phyloP scores from a whole-genome alignment of 352 stramenopile species.

The Phytophthora melonis region DNA sequence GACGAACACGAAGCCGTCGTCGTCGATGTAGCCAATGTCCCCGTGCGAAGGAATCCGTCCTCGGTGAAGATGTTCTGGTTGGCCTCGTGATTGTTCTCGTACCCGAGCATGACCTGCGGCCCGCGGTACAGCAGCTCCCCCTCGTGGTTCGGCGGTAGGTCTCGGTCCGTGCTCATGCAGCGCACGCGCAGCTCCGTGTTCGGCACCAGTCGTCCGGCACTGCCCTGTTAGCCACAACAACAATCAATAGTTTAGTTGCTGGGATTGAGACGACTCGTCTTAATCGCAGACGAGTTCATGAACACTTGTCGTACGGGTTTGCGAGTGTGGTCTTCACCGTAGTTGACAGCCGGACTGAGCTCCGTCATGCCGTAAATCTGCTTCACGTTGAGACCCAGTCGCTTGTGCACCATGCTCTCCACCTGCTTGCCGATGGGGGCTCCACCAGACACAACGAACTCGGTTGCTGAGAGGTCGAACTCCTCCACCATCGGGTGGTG shows the following conservation, averaged over 20 bases:
- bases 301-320: slow-evolving; percentile 31
- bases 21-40: slow-evolving; percentile 92
- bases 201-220: slow-evolving; percentile 60
- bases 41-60: slow-evolving; percentile 90
- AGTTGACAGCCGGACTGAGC: slow-evolving; percentile 46
- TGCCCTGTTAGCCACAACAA: slow-evolving; percentile 20
- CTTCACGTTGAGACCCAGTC: slow-evolving; percentile 62
- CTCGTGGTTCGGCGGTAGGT: slow-evolving; percentile 43
- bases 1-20: slow-evolving; percentile 93
- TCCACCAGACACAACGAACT: slow-evolving; percentile 84
- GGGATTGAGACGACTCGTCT: too few relatives aligned
- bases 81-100: slow-evolving; percentile 90
- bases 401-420: slow-evolving; percentile 67
- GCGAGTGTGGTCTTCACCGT: slow-evolving; percentile 38
- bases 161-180: slow-evolving; percentile 50
- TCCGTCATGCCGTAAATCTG: slow-evolving; percentile 81
- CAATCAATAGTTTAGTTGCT: too few relatives aligned
- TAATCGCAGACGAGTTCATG: too few relatives aligned
- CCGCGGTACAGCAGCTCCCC: slow-evolving; percentile 92
- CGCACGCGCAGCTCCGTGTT: slow-evolving; percentile 67
- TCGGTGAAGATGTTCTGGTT: slow-evolving; percentile 81
- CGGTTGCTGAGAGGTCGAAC: slow-evolving; percentile 85
- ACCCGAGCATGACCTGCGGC: slow-evolving; percentile 94
- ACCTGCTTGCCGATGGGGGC: slow-evolving; percentile 89
- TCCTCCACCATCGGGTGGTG: slow-evolving; percentile 82